phyloP scores from a whole-genome alignment of 164 flowering plant species.

The Dillenia turbinata region DNA sequence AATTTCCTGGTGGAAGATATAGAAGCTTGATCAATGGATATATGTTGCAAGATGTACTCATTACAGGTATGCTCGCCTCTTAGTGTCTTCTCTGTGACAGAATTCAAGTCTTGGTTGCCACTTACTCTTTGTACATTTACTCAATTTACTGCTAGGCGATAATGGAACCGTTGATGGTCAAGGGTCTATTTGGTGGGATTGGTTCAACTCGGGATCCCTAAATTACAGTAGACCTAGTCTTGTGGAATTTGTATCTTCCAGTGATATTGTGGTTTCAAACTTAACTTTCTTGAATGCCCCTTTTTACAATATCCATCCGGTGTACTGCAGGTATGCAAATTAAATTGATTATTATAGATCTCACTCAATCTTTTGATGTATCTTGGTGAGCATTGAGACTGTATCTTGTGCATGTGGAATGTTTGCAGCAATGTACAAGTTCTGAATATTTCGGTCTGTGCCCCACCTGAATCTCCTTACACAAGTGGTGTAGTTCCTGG shows the following conservation, averaged over 20 bases:
- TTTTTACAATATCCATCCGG: slow-evolving; percentile 77
- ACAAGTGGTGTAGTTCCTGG: slow-evolving; percentile 76
- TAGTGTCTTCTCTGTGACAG: not conserved
- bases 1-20: slow-evolving; percentile 69
- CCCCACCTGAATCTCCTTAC: slow-evolving; percentile 56
- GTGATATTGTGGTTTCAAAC: slow-evolving; percentile 60
- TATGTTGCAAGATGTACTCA: slow-evolving; percentile 63
- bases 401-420: too few species aligned
- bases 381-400: too few species aligned
- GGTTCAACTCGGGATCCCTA: slow-evolving; percentile 45
- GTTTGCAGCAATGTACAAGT: slow-evolving; percentile 53
- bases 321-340: slow-evolving; percentile 71
- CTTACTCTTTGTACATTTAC: too few species aligned
- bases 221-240: slow-evolving; percentile 87
- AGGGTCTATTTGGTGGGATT: slow-evolving; percentile 94
- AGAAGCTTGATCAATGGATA: slow-evolving; percentile 70
- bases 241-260: slow-evolving; percentile 59
- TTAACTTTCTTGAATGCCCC: slow-evolving; percentile 82
- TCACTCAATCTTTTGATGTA: too few species aligned
- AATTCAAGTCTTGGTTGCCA: too few species aligned
- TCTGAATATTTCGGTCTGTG: slow-evolving; percentile 38
- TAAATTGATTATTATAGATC: too few species aligned
- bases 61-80: slow-evolving; percentile 52
- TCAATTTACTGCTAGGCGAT: slow-evolving; percentile 41
- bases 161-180: slow-evolving; percentile 96